Conservation (phyloP, 2,329 filamentous ascomycete species). For the Phialophora macrospora region DNA sequence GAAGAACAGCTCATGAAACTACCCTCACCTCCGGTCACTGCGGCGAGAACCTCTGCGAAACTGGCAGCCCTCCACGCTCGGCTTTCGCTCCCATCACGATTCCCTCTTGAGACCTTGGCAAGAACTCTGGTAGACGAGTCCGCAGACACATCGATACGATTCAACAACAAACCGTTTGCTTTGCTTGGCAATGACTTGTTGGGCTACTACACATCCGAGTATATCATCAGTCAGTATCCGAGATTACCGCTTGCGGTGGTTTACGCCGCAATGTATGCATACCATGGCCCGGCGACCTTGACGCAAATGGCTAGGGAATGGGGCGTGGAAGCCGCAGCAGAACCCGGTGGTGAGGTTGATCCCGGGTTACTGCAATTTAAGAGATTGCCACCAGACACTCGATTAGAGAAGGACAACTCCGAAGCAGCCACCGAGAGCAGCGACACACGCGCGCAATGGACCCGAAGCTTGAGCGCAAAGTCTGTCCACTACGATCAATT, state of each 20-base stretch:
- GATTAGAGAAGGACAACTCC: constrained; percentile 36
- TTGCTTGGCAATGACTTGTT: constrained; percentile 82
- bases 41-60: constrained; percentile 77
- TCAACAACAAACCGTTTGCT: constrained; percentile 87
- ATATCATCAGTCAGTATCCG: constrained; percentile 85
- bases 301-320: constrained; percentile 77
- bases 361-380: constrained; percentile 84
- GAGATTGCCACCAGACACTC: constrained; percentile 50
- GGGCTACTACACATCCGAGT: constrained; percentile 86
- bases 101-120: constrained; percentile 84
- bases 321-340: constrained; percentile 88
- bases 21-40: constrained; percentile 73
- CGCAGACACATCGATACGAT: constrained; percentile 76
- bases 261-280: constrained; percentile 84
- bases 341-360: constrained; percentile 88
- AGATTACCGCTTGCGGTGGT: constrained; percentile 87
- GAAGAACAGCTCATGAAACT: constrained; percentile 52
- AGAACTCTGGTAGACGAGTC: constrained; percentile 83
- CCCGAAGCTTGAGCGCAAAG: constrained; percentile 74
- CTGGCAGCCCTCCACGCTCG: constrained; percentile 90
- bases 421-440: constrained; percentile 52
- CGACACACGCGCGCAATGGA: constrained; percentile 49
- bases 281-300: constrained; percentile 75
- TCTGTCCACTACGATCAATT: constrained; percentile 85
- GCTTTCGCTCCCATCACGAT: constrained; percentile 76